Percentiles rank a stretch among this genome's conserved stretches.
Conservation (phyloP, 305 asterid species). For the Petunia hybrid region DNA sequence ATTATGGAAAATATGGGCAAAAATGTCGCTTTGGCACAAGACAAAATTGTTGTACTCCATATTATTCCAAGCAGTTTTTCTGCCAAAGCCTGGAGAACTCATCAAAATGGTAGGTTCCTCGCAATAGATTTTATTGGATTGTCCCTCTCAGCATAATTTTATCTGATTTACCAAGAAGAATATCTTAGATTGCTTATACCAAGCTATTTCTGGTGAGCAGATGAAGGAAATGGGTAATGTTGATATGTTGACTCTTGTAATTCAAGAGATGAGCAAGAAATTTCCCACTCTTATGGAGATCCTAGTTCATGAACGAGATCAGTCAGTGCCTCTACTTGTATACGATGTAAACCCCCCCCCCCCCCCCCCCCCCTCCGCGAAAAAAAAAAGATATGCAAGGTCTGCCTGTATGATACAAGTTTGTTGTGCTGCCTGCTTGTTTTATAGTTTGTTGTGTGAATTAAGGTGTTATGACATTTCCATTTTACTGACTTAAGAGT, state of each 20-base stretch:
- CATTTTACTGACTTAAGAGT: neutral
- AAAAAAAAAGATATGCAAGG: neutral
- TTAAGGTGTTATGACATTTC: constrained; percentile 12
- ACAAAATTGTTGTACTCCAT: constrained; percentile 71
- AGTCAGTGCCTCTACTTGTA: constrained; percentile 51
- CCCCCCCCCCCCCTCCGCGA: neutral
- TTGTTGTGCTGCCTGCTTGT: neutral
- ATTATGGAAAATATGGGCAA: constrained; percentile 86
- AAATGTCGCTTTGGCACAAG: constrained; percentile 98
- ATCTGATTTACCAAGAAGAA: neutral
- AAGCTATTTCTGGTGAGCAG: constrained; percentile 54
- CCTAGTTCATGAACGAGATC: constrained; percentile 88
- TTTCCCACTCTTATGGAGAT: constrained; percentile 91
- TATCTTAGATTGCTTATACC: constrained; percentile 28
- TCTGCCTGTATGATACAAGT: neutral
- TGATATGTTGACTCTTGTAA: constrained; percentile 88
- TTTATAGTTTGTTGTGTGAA: constrained; percentile 4
- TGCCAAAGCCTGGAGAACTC: constrained; percentile 78
- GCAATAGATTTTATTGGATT: constrained; percentile 28
- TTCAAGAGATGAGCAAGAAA: constrained; percentile 95
- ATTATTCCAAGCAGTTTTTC: constrained; percentile 82
- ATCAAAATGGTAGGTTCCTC: constrained; percentile 61
- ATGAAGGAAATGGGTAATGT: constrained; percentile 94
- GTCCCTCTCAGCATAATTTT: constrained; percentile 9
- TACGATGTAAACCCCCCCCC: neutral